Percentiles rank a stretch among this genome's conserved stretches.
These are phyloP conservation scores for Hydnum rufescens DNA, from an alignment of 768 basidiomycete genomes.

Conservation along the genomic window DNA sequence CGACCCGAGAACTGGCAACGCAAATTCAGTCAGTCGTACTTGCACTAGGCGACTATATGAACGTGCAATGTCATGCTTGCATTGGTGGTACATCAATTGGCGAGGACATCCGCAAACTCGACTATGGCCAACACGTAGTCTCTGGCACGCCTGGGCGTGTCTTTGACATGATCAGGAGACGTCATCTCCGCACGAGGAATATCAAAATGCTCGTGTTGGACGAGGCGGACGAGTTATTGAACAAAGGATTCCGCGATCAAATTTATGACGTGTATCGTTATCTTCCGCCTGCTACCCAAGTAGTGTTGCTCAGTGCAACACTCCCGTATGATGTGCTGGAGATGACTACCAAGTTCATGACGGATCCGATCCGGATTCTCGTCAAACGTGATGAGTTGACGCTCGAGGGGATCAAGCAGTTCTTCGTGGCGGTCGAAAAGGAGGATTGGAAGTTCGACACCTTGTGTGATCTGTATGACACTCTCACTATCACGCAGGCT, in stretches of 20 bases:
- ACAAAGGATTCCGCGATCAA: constrained; percentile 29
- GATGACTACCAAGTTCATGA: constrained; percentile 32
- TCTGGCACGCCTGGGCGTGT: constrained; percentile 29
- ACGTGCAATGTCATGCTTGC: constrained; percentile 29
- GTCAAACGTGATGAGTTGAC: constrained; percentile 32
- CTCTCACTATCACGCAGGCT: constrained; percentile 30
- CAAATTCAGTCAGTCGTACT: constrained; percentile 30
- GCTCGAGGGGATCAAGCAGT: constrained; percentile 23
- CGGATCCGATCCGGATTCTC: constrained; percentile 28
- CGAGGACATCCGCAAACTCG: constrained; percentile 28
- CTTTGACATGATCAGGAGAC: constrained; percentile 29
- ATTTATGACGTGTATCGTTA: constrained; percentile 32
- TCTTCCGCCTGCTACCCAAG: constrained; percentile 27
- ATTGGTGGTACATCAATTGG: constrained; percentile 28
- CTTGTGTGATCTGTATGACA: constrained; percentile 29
- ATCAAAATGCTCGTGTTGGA: constrained; percentile 26
- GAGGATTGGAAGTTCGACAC: constrained; percentile 34
- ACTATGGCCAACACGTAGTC: constrained; percentile 28
- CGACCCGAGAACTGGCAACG: constrained; percentile 28
- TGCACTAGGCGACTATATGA: constrained; percentile 31
- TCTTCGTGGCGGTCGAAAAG: constrained; percentile 29
- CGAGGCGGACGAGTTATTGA: constrained; percentile 28
- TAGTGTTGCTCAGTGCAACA: constrained; percentile 29
- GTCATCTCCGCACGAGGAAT: constrained; percentile 26
- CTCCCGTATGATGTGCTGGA: constrained; percentile 29